Evolutionary conservation across 2,329 filamentous ascomycete species (phyloP).

Genomic region (Chrysoporthe cubensis): DNA sequence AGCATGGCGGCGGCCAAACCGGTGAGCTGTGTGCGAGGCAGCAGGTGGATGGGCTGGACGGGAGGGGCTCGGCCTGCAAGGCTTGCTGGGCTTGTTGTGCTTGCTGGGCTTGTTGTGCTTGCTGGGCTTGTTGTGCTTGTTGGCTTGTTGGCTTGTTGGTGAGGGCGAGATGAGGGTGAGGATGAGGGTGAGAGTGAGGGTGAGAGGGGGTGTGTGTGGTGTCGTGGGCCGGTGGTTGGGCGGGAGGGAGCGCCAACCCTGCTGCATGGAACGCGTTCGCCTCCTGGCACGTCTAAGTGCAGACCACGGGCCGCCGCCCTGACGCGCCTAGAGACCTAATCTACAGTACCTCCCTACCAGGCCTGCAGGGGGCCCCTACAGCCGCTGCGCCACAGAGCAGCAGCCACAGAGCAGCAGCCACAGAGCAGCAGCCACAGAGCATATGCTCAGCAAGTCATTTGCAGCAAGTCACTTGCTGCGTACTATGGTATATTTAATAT

Average conservation of each 20-base stretch:
- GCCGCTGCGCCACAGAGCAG: too few relatives aligned
- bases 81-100: too few relatives aligned
- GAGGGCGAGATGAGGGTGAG: neutral
- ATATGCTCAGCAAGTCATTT: too few relatives aligned
- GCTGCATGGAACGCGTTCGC: constrained; percentile 14
- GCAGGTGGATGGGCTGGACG: neutral
- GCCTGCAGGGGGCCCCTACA: too few relatives aligned
- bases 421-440: too few relatives aligned
- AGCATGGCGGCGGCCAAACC: constrained; percentile 43
- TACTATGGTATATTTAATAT: too few relatives aligned
- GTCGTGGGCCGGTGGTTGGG: neutral
- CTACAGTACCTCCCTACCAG: constrained; percentile 11
- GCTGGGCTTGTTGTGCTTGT: too few relatives aligned
- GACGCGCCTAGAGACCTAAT: constrained; percentile 15
- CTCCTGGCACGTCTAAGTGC: neutral
- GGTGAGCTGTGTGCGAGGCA: too few relatives aligned
- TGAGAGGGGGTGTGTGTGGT: neutral
- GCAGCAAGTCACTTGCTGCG: too few relatives aligned
- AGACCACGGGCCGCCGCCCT: neutral
- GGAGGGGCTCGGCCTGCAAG: neutral
- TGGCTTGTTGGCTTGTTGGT: neutral
- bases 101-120: too few relatives aligned
- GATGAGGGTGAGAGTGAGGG: neutral
- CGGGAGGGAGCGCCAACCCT: neutral
- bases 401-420: too few relatives aligned